A percentile compares a stretch with the other conserved stretches of the same genome.
phyloP scores from a whole-genome alignment of 1,139 yeast genomes.

The Scheffersomyces stambukii region DNA sequence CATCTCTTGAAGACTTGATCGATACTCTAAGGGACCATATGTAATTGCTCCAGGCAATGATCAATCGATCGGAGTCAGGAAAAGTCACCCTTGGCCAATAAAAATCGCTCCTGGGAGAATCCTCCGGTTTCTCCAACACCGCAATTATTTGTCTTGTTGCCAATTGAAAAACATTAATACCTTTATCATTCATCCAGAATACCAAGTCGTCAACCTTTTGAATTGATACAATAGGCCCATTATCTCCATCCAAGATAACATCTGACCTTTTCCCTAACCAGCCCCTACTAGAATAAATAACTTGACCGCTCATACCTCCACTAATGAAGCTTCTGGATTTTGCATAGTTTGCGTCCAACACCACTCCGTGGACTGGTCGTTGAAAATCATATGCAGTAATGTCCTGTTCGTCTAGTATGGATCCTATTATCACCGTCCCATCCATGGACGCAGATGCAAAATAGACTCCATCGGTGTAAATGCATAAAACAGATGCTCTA shows the following conservation, averaged over 20 bases:
- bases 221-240: conserved; percentile 72
- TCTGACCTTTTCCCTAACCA: conserved; percentile 88
- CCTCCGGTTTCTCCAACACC: conserved; percentile 54
- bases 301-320: conserved; percentile 90
- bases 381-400: conserved; percentile 76
- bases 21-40: conserved; percentile 69
- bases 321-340: conserved; percentile 64
- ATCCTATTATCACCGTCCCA: conserved; percentile 84
- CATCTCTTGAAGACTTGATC: conserved; percentile 15
- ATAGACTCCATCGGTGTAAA: conserved; percentile 66
- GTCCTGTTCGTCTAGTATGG: conserved; percentile 58
- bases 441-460: conserved; percentile 91
- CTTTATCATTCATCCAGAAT: conserved; percentile 83
- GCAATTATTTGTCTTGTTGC: conserved; percentile 41
- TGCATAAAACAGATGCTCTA: conserved; percentile 73
- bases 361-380: conserved; percentile 85
- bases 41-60: conserved; percentile 81
- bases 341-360: conserved; percentile 66
- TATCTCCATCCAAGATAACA: conserved; percentile 52
- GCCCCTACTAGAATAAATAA: conserved; percentile 66
- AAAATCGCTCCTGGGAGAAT: conserved; percentile 69
- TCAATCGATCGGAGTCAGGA: conserved; percentile 63
- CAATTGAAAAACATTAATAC: conserved; percentile 60
- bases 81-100: conserved; percentile 77
- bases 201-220: conserved; percentile 57